Percentiles rank a stretch among this genome's conserved stretches.
Evolutionary conservation across 116 monocot genomes (phyloP).

Genomic region (Phalaenopsis hybrid): DNA sequence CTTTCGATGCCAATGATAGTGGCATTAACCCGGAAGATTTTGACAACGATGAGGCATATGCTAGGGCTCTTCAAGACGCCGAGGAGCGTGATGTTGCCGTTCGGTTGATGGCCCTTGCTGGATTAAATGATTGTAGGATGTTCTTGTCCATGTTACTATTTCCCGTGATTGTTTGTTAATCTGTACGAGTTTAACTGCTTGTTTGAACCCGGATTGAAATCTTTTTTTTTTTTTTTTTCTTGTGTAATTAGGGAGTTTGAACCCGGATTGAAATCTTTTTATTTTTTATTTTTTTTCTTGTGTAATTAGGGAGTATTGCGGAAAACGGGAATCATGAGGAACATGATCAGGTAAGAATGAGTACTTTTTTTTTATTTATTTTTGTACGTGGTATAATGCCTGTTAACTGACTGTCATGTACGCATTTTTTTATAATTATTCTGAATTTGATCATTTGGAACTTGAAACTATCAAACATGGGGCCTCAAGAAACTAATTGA

Average conservation of each 20-base stretch:
- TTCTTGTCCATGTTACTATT: not conserved
- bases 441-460: not conserved
- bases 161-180: not conserved
- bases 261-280: not conserved
- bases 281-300: not conserved
- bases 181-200: not conserved
- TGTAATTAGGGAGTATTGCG: constrained; percentile 9
- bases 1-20: constrained; percentile 40
- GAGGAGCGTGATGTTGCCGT: constrained; percentile 70
- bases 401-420: not conserved
- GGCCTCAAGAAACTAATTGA: not conserved
- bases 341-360: constrained; percentile 8
- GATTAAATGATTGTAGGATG: constrained; percentile 62
- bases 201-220: not conserved
- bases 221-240: not conserved
- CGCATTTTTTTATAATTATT: not conserved
- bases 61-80: constrained; percentile 78
- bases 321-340: not conserved
- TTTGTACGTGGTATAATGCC: not conserved
- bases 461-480: not conserved
- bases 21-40: constrained; percentile 52
- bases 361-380: not conserved
- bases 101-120: constrained; percentile 72
- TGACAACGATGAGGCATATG: constrained; percentile 75
- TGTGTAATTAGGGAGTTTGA: constrained; percentile 9